Conservation (phyloP, 345 rosid genomes). For the Melaleuca quinquenervia region DNA sequence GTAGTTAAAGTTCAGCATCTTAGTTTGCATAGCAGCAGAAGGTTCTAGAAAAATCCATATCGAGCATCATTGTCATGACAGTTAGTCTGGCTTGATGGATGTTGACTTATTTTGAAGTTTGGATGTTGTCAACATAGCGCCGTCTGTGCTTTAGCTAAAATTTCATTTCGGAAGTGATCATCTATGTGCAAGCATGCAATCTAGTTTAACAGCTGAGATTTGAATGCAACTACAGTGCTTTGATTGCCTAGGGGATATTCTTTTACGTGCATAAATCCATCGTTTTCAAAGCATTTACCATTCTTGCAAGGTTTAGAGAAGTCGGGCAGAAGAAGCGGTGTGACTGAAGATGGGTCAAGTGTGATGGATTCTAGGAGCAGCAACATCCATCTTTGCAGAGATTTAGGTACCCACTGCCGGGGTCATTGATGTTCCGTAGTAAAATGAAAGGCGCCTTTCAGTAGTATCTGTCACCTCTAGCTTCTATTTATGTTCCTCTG, state of each 20-base stretch:
- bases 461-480: background rate
- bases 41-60: background rate
- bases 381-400: background rate
- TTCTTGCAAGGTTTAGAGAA: slow-evolving; percentile 43
- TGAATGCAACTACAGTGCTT: background rate
- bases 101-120: background rate
- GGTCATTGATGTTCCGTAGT: background rate
- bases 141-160: background rate
- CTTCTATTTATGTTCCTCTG: background rate
- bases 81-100: background rate
- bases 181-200: background rate
- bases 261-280: background rate
- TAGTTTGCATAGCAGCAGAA: background rate
- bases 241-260: background rate
- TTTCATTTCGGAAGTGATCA: background rate
- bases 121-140: background rate
- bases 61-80: background rate
- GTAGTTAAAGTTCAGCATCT: background rate
- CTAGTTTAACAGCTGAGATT: background rate
- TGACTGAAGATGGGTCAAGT: slow-evolving; percentile 15
- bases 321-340: slow-evolving; percentile 3
- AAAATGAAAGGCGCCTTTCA: background rate
- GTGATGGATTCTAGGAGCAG: background rate
- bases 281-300: background rate
- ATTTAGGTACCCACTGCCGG: background rate